Evolutionary conservation across 2,329 filamentous ascomycete species (phyloP), one percentile per base, ranked within the genome.

Genomic region (Exophiala oligosperma): DNA sequence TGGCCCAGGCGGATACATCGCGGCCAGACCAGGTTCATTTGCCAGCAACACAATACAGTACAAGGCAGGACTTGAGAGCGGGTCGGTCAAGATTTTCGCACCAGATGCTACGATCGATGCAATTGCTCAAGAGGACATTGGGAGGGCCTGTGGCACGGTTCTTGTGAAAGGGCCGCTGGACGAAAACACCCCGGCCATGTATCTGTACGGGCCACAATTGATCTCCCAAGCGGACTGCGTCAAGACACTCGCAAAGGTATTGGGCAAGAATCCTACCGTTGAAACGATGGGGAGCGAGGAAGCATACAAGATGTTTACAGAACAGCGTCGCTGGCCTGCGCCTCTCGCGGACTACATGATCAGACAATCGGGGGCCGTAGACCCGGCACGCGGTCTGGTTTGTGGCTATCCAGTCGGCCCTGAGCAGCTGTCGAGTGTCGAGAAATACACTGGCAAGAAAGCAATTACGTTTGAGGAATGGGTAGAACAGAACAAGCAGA

Each of bases 71-170:
- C 11, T 56, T 26, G 32, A 57, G 21, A 54, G 43, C 7, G 57
- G 49, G 12, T 66, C 74, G 8, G 71, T 77, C 12, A 69, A 67
- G 38, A 41, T 76, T 2, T 64, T 66, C 6, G 63, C 64, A 8
- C 69, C 72, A 0, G 63, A 72, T 3, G 68, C 68, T 9, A 54
- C 60, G 41, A 66, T 70, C 12, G 79, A 82, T 61, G 71, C 62
- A 23, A 75, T 81, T 49, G 64, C 73, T 0, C 74, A 76, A 0
- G 66, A 66, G 1, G 78, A 81, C 61, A 79, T 82, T 44, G 79
- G 80, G 9, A 62, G 67, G 17, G 78, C 79, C 2, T 64, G 64
- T 29, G 79, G 76, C 2, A 69, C 61, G 0, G 64, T 79, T 7
- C 69, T 81, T 2, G 73, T 68, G 1, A 64, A 71, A 17, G 71